Base-by-base conservation (phyloP, 305 asterid species). In the Fraxinus nigra region DNA sequence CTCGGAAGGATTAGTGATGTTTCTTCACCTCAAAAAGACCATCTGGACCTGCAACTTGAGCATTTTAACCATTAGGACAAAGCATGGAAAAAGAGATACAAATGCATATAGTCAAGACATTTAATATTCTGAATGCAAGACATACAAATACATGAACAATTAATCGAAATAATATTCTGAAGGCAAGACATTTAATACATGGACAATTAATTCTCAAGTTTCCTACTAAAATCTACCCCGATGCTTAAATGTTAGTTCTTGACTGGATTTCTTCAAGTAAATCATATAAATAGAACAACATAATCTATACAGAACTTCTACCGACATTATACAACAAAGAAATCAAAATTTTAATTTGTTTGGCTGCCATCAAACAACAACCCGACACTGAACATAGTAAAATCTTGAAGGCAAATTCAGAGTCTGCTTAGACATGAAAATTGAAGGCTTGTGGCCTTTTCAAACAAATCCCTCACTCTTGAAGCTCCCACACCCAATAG, bases 11-110 rank as follows among this genome's bases (percentile, higher is more conserved):
- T 81, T 77, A 80, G 82, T 86, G 87, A 78, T 93, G 92, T 40
- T 40, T 13, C 88, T 90, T 92, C 20, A 2, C 24, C 90, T 93
- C 97, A 77, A 93, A 93, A 51, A 93, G 89, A 69, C 96, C 97
- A 89, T 92, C 93, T 22, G 96, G 94, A 86, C 97, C 94, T 92
- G 90, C 86, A 32, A 32, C 34, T 32, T 32, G 34, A 32, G 34
- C 3, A 32, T 32, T 32, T 32, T 32, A 32, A 32, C 34, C 6
- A 59, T n/a, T 11, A 59, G 28, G 28, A 59, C 13, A 59, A n/a
- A 59, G 3, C 11, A 59, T 20, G 28, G 7, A 6, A 10, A 59
- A 1, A 59, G 69, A 59, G 69, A 11, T 7, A 59, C 67, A 56
- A 56, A 56, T 4, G 67, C 67, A 32, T 3, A 32, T 32, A 32